Evolutionary conservation across 805 yeast species (phyloP).

Genomic region (Citeromyces matritensis): DNA sequence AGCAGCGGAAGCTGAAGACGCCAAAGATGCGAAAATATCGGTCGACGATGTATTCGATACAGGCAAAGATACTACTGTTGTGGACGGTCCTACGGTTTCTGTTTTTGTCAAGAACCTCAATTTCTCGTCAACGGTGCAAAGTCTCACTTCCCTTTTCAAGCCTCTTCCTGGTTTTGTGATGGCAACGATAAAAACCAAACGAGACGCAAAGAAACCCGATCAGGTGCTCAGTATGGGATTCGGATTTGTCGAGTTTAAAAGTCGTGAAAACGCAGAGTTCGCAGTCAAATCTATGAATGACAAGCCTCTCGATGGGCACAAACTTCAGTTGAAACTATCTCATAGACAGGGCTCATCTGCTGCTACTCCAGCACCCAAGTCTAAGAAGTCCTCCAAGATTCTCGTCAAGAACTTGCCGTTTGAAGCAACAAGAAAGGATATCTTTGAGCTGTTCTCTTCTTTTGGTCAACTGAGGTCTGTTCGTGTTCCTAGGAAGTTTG

Average conservation of each 20-base stretch:
- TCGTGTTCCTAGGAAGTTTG: slow-evolving; percentile 92
- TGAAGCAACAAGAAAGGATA: slow-evolving; percentile 86
- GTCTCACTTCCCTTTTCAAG: slow-evolving; percentile 47
- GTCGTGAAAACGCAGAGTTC: slow-evolving; percentile 60
- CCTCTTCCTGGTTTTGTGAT: slow-evolving; percentile 65
- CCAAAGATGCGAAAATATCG: slow-evolving; percentile 26
- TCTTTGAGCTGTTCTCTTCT: slow-evolving; percentile 84
- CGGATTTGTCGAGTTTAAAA: slow-evolving; percentile 85
- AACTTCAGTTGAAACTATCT: slow-evolving; percentile 76
- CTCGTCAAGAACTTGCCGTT: slow-evolving; percentile 95
- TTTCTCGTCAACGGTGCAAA: slow-evolving; percentile 55
- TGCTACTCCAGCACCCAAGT: slow-evolving; percentile 14
- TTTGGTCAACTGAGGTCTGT: slow-evolving; percentile 92
- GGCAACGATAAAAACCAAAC: slow-evolving; percentile 76
- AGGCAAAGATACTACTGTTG: slow-evolving; percentile 9
- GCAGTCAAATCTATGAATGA: slow-evolving; percentile 71
- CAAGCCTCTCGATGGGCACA: slow-evolving; percentile 75
- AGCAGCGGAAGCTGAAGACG: slow-evolving; percentile 17
- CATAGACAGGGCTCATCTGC: slow-evolving; percentile 43
- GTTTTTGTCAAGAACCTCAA: slow-evolving; percentile 86
- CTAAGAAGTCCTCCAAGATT: slow-evolving; percentile 50
- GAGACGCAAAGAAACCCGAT: slow-evolving; percentile 63
- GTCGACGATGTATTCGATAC: slow-evolving; percentile 27
- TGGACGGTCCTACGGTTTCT: slow-evolving; percentile 70
- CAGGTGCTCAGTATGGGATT: slow-evolving; percentile 87